These are phyloP conservation scores for Tremellales sp. DNA, from an alignment of 1,284 basidiomycete species.

Conservation along the genomic window DNA sequence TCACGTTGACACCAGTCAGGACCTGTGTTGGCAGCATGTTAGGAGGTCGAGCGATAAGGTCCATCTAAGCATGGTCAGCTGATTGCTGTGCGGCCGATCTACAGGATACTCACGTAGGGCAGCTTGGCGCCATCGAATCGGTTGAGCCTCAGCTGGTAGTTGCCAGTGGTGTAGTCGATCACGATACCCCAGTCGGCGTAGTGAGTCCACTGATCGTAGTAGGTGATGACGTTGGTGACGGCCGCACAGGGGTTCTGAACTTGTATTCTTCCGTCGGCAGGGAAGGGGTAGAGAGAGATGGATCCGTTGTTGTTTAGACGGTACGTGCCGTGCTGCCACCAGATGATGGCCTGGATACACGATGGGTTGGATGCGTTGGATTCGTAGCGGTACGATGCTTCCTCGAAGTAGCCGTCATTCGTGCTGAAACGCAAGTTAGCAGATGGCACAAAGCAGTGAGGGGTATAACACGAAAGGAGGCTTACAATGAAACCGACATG, in stretches of 20 bases:
- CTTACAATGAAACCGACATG: slow-evolving; percentile 81
- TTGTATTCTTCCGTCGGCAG: slow-evolving; percentile 77
- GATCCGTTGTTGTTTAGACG: slow-evolving; percentile 66
- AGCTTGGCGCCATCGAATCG: slow-evolving; percentile 46
- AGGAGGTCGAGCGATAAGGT: slow-evolving; percentile 44
- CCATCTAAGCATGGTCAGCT: slow-evolving; percentile 27
- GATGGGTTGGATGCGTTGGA: slow-evolving; percentile 58
- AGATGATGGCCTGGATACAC: slow-evolving; percentile 70
- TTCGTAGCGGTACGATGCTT: slow-evolving; percentile 79
- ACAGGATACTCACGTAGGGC: slow-evolving; percentile 35
- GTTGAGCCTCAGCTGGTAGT: slow-evolving; percentile 42
- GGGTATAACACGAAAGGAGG: not conserved
- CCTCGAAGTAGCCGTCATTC: slow-evolving; percentile 72
- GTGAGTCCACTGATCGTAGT: slow-evolving; percentile 62
- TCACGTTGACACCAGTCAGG: slow-evolving; percentile 46
- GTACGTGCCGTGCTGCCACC: slow-evolving; percentile 82
- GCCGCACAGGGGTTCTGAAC: slow-evolving; percentile 86
- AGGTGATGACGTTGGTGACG: slow-evolving; percentile 74
- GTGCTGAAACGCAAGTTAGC: slow-evolving; percentile 45
- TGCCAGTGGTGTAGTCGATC: slow-evolving; percentile 33
- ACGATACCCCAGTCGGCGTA: slow-evolving; percentile 47
- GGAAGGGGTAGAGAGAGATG: slow-evolving; percentile 64
- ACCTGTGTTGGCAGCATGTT: slow-evolving; percentile 49
- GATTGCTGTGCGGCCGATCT: not conserved
- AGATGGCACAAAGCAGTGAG: not conserved